These are phyloP conservation scores for Chrysosporium queenslandicum DNA, from an alignment of 2,329 filamentous ascomycete species.

Conservation along the genomic window DNA sequence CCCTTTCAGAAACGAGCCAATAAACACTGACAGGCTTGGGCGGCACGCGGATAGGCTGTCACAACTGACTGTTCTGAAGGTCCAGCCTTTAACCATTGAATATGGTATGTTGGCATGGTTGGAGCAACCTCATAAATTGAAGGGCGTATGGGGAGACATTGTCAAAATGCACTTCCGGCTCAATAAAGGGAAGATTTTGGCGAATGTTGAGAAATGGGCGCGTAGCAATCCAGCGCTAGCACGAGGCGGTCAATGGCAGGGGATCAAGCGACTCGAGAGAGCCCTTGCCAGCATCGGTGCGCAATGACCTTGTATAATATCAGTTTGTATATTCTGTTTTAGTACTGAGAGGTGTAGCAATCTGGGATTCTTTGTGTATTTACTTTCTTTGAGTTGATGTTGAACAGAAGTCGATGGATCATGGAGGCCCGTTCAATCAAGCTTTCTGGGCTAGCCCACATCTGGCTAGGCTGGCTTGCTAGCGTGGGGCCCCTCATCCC, in stretches of 20 bases:
- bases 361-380: too few relatives aligned
- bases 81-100: conserved; percentile 14
- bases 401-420: too few relatives aligned
- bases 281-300: not conserved
- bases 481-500: too few relatives aligned
- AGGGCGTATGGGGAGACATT: conserved; percentile 18
- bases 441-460: too few relatives aligned
- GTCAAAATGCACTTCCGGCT: conserved; percentile 17
- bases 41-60: conserved; percentile 16
- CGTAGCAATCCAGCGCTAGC: conserved; percentile 29
- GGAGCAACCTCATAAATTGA: conserved; percentile 5
- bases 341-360: too few relatives aligned
- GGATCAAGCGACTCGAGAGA: not conserved
- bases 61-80: conserved; percentile 25
- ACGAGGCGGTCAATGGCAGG: not conserved
- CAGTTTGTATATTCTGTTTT: not conserved
- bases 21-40: conserved; percentile 21
- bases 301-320: not conserved
- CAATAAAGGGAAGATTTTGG: conserved; percentile 15
- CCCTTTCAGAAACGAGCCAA: conserved; percentile 49
- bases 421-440: too few relatives aligned
- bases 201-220: conserved; percentile 39
- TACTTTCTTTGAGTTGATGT: too few relatives aligned
- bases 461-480: too few relatives aligned
- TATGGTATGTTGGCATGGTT: conserved; percentile 19